Evolutionary conservation across 1,139 yeast genomes (phyloP), one percentile per base, ranked within the genome.

Genomic region (Suhomyces yuchorum): DNA sequence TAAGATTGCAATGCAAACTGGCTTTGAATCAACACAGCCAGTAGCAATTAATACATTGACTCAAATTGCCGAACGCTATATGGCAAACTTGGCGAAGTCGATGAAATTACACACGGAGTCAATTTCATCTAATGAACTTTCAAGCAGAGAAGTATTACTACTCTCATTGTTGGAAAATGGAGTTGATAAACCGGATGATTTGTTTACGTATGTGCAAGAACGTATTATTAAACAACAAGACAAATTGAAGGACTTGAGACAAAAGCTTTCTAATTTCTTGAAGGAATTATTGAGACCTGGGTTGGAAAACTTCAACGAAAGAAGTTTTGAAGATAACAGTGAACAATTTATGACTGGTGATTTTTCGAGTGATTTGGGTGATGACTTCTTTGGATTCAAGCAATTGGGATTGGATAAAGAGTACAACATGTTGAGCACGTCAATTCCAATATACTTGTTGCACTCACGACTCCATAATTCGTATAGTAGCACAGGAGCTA

Each of bases 281-380:
- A 87, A 85, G 52, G 96, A 89, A 39, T 70, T 92, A 49, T 73
- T 93, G 49, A 78, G 97, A 50, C 99, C 99, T 1, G 85, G 93
- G 1, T 75, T 89, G 48, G 93, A 87, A 53, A 75, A 84, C 54
- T 70, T 82, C 49, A 85, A 80, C 48, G 98, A 92, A 60, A 78
- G 81, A 49, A 87, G 85, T 56, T 93, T 93, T 65, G 84, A 75
- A 38, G 99, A 93, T 61, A 89, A 91, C 59, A 87, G 96, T 62
- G 98, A 93, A 54, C 96, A 92, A 63, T 93, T 92, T 60, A 72
- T 92, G 57, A 88, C 95, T 18, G 99, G 99, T 50, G 97, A 91
- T 59, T 95, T 93, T 63, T 86, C 97, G 1, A 87, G 82, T 59
- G 97, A 91, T 54, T 73, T 93, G 43, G 99, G 99, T 12, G 96